These are phyloP conservation scores for Wallacemonas rigidus DNA, from an alignment of 208 protist species.

Conservation along the genomic window DNA sequence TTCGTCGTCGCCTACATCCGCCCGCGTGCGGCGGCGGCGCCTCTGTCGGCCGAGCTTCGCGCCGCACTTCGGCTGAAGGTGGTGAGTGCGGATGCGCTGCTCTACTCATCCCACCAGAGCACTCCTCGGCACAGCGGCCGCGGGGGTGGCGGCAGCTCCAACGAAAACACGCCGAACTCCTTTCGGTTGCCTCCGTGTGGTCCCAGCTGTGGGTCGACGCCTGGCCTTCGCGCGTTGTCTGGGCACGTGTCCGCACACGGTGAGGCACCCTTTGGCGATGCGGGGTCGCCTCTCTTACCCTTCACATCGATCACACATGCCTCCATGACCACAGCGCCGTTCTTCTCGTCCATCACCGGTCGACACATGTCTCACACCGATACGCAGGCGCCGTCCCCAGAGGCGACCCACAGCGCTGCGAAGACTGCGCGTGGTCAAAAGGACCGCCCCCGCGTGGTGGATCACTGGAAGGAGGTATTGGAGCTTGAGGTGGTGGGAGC, in stretches of 20 bases:
- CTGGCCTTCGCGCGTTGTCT: background rate
- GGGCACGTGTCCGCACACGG: background rate
- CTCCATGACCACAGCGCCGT: slow-evolving; percentile 7
- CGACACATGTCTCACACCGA: background rate
- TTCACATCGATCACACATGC: background rate
- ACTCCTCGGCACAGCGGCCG: background rate
- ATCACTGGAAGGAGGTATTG: slow-evolving; percentile 7
- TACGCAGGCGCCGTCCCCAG: background rate
- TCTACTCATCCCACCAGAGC: slow-evolving; percentile 36
- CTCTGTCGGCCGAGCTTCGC: slow-evolving; percentile 34
- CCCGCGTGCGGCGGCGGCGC: slow-evolving; percentile 27
- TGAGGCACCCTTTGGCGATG: background rate
- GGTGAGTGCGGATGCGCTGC: slow-evolving; percentile 22
- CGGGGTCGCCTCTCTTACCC: background rate
- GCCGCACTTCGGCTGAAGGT: slow-evolving; percentile 26
- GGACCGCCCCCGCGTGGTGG: background rate
- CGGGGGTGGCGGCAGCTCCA: background rate
- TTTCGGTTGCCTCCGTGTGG: slow-evolving; percentile 3
- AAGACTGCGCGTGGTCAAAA: background rate
- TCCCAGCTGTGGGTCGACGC: background rate
- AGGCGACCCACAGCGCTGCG: background rate
- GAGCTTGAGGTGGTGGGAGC: slow-evolving; percentile 14
- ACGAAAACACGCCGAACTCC: background rate
- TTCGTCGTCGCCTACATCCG: slow-evolving; percentile 14
- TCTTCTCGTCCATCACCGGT: background rate